Base-by-base conservation (phyloP, 352 stramenopile genomes). In the Phytopythium sindhum region DNA sequence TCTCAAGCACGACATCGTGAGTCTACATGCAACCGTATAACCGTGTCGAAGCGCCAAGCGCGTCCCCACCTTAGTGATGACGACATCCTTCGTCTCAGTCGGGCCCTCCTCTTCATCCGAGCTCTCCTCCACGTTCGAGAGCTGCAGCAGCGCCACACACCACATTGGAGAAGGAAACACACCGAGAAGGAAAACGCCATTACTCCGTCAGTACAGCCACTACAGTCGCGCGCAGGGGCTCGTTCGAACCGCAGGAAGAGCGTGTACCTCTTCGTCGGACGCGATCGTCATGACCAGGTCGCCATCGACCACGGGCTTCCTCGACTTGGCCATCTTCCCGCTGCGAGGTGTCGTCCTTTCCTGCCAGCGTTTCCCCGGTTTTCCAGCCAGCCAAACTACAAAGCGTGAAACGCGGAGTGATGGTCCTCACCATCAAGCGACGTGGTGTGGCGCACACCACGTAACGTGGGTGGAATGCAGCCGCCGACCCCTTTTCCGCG, bases 201-300 rank as follows among this genome's bases (percentile, higher is more conserved):
- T 29, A 21, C n/a, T 41, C 47, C 14, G 26, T 24, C 41, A 39
- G 17, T 48, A 65, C 14, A 17, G 28, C 23, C 51, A 15, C 29
- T 8, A 55, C 33, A 17, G 14, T 35, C 11, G 55, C 45, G 47
- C 29, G 23, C 17, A 48, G 21, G 3, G 24, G 15, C 0, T 39
- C 28, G 17, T 17, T 14, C 14, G 17, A n/a, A 37, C 8, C 48
- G 15, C 48, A 23, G 15, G 3, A 21, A 41, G 4, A 4, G 15
- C 9, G 26, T 31, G 37, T 58, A 86, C 77, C 73, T 96, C 88
- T 4, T 93, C 88, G 57, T 95, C 86, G 5, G 86, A 96, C 68
- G 86, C 86, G 65, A 96, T 93, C 60, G 88, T 96, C 86, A 95
- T 93, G 69, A 96, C 76, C 67, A 96, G 73, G 60, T 92, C 85